Percentiles rank a stretch among this genome's conserved stretches.
Evolutionary conservation across 768 basidiomycete genomes (phyloP).

Genomic region (Roridomyces roridus): DNA sequence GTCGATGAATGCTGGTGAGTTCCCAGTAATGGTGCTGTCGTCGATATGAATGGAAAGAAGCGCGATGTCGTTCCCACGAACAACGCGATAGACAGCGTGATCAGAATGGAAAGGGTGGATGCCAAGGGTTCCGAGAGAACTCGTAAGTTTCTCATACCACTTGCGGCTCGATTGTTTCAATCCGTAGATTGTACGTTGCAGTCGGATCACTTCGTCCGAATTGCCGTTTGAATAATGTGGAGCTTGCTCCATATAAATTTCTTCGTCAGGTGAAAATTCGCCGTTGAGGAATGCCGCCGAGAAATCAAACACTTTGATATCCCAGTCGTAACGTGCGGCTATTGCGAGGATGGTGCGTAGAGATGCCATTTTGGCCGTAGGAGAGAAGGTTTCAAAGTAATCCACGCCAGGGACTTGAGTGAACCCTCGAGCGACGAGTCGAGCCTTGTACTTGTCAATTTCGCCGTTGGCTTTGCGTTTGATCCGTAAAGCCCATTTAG

Average conservation of each 20-base stretch:
- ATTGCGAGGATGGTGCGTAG: slow-evolving; percentile 1
- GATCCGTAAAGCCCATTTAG: slow-evolving; percentile 33
- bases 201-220: neutral
- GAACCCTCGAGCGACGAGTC: neutral
- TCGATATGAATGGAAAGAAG: slow-evolving; percentile 30
- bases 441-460: slow-evolving; percentile 37
- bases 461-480: slow-evolving; percentile 41
- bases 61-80: neutral
- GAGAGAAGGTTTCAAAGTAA: slow-evolving; percentile 26
- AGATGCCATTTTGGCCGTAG: slow-evolving; percentile 1
- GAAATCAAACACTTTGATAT: slow-evolving; percentile 24
- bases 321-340: slow-evolving; percentile 19
- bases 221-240: slow-evolving; percentile 18
- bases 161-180: slow-evolving; percentile 38
- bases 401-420: slow-evolving; percentile 30
- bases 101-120: slow-evolving; percentile 13
- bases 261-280: slow-evolving; percentile 14
- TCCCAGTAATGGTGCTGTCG: slow-evolving; percentile 36
- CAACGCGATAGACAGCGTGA: slow-evolving; percentile 12
- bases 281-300: slow-evolving; percentile 23
- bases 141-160: slow-evolving; percentile 35
- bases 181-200: slow-evolving; percentile 38
- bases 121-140: slow-evolving; percentile 18
- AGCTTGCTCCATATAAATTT: slow-evolving; percentile 29
- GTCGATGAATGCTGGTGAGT: slow-evolving; percentile 16